Conservation (phyloP, 805 yeast species). For the Isabelozyma rhagii region DNA sequence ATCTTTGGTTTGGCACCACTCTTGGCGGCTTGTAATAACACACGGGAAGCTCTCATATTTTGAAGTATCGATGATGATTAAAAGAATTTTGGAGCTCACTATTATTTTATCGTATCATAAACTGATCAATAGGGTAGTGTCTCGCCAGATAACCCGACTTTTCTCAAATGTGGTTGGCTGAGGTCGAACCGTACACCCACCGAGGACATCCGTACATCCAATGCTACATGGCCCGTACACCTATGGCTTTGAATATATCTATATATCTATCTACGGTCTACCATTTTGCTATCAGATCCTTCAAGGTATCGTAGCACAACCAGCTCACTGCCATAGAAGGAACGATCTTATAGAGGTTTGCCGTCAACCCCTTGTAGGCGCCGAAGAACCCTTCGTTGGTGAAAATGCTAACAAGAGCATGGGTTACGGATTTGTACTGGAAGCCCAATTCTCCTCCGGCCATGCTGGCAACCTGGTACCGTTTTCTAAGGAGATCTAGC, state of each 20-base stretch:
- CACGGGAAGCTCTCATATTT: conserved; percentile 38
- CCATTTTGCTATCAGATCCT: conserved; percentile 39
- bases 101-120: neutral
- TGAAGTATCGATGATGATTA: neutral
- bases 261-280: conserved; percentile 4
- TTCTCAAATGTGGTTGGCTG: neutral
- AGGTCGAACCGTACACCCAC: neutral
- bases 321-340: conserved; percentile 97
- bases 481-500: conserved; percentile 78
- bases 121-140: neutral
- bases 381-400: conserved; percentile 71
- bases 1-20: conserved; percentile 18
- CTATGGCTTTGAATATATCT: neutral
- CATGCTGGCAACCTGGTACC: conserved; percentile 90
- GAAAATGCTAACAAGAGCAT: conserved; percentile 71
- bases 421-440: conserved; percentile 69
- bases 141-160: neutral
- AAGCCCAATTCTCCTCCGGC: conserved; percentile 76
- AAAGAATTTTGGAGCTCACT: neutral
- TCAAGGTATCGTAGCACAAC: conserved; percentile 76
- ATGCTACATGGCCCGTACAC: too few species aligned
- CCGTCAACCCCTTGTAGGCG: conserved; percentile 70
- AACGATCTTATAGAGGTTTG: conserved; percentile 83
- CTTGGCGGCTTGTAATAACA: conserved; percentile 40
- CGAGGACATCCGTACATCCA: too few species aligned